These are phyloP conservation scores for Cutaneotrichosporon sp. DNA, from an alignment of 1,284 basidiomycete genomes.

Conservation along the genomic window DNA sequence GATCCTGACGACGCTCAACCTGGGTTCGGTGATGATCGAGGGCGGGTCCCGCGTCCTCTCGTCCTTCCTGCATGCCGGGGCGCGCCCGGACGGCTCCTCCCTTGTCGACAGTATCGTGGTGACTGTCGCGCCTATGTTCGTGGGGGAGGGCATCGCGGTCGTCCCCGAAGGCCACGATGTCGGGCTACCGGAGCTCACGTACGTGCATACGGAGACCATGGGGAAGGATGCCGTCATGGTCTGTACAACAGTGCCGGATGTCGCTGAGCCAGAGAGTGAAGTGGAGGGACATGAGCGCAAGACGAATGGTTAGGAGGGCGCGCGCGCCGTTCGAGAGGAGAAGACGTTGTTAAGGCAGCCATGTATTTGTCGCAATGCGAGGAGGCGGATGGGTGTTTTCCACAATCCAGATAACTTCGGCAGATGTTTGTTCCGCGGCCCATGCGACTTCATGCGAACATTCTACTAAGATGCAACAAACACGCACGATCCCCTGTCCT, in stretches of 20 bases:
- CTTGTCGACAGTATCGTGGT: slow-evolving; percentile 69
- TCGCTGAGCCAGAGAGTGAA: neutral
- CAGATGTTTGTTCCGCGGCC: too few relatives aligned
- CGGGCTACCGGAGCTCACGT: slow-evolving; percentile 31
- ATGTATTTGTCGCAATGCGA: too few relatives aligned
- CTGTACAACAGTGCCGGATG: slow-evolving; percentile 11
- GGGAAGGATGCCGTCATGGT: slow-evolving; percentile 48
- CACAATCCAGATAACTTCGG: too few relatives aligned
- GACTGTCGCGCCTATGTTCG: slow-evolving; percentile 73
- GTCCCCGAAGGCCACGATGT: slow-evolving; percentile 33
- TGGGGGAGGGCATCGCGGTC: slow-evolving; percentile 66
- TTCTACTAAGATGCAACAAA: too few relatives aligned
- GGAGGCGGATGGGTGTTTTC: too few relatives aligned
- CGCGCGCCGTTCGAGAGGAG: too few relatives aligned
- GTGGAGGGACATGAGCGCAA: too few relatives aligned
- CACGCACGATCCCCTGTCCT: too few relatives aligned
- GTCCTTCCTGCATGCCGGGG: slow-evolving; percentile 58
- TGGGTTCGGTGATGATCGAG: slow-evolving; percentile 87
- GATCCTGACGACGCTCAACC: slow-evolving; percentile 55
- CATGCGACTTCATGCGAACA: too few relatives aligned
- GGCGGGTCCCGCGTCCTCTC: slow-evolving; percentile 81
- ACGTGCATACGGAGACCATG: slow-evolving; percentile 40
- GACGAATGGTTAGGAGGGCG: too few relatives aligned
- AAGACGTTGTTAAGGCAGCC: too few relatives aligned
- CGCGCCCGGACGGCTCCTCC: slow-evolving; percentile 38